These are phyloP conservation scores for Neofusicoccum kwambonambiense DNA, from an alignment of 2,329 filamentous ascomycete species.

Conservation along the genomic window DNA sequence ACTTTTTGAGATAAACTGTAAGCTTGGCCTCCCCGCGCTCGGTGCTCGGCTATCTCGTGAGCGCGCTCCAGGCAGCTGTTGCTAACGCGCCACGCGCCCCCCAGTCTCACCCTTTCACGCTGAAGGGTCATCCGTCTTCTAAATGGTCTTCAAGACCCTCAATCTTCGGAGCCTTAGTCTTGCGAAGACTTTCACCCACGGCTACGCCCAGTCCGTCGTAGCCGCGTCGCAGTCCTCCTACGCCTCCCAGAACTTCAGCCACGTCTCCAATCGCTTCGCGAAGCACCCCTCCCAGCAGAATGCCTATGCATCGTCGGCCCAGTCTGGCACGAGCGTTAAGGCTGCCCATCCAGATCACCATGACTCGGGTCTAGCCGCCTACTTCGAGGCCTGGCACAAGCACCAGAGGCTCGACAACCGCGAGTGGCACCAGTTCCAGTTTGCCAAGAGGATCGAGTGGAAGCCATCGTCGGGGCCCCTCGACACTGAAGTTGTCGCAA, in stretches of 20 bases:
- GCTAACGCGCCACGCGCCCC: constrained; percentile 9
- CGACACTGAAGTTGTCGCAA: constrained; percentile 38
- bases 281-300: constrained; percentile 64
- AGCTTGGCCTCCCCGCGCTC: constrained; percentile 32
- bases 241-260: constrained; percentile 60
- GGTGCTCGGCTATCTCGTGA: not conserved
- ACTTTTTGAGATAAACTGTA: constrained; percentile 63
- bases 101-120: constrained; percentile 48
- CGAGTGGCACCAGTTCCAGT: constrained; percentile 91
- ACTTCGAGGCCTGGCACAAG: constrained; percentile 87
- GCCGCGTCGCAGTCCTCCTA: constrained; percentile 86
- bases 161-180: constrained; percentile 96
- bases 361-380: constrained; percentile 72
- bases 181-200: constrained; percentile 94
- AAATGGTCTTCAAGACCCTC: constrained; percentile 79
- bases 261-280: constrained; percentile 44
- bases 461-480: constrained; percentile 55
- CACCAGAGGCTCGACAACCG: constrained; percentile 69
- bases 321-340: constrained; percentile 34
- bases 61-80: constrained; percentile 17
- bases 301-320: constrained; percentile 62
- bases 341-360: constrained; percentile 33
- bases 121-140: constrained; percentile 70
- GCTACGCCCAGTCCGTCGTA: constrained; percentile 96
- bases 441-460: constrained; percentile 86